phyloP scores from a whole-genome alignment of 108 stramenopile genomes.

The Pinguiococcus pyrenoidosus region DNA sequence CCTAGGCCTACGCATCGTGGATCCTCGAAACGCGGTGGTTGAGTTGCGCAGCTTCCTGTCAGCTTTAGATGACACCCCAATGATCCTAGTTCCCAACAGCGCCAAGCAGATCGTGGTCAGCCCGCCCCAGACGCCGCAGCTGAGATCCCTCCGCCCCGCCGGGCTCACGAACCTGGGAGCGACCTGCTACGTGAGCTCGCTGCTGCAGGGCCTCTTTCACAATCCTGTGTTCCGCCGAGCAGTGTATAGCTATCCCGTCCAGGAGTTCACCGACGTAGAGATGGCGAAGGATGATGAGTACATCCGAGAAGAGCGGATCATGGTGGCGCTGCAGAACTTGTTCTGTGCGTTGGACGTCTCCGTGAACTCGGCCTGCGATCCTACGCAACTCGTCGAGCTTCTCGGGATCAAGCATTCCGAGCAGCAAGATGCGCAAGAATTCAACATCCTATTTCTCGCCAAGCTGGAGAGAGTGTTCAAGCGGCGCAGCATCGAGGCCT shows the following conservation, averaged over 20 bases:
- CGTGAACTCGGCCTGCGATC: constrained; percentile 6
- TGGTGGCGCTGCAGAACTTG: constrained; percentile 11
- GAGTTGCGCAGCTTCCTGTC: too few species aligned
- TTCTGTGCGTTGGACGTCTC: constrained; percentile 19
- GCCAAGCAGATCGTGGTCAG: too few species aligned
- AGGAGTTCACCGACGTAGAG: constrained; percentile 21
- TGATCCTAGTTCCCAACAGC: too few species aligned
- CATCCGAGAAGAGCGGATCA: too few species aligned
- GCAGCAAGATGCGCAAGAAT: constrained; percentile 31
- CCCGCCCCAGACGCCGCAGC: too few species aligned
- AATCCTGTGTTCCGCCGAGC: constrained; percentile 21
- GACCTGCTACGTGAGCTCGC: constrained; percentile 47
- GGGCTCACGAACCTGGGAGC: constrained; percentile 44
- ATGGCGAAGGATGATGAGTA: too few species aligned
- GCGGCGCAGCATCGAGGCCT: neutral
- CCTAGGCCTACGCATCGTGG: too few species aligned
- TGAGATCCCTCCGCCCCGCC: too few species aligned
- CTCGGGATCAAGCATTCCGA: constrained; percentile 7
- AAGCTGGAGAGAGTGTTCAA: constrained; percentile 21
- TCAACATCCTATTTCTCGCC: constrained; percentile 15
- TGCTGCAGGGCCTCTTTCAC: constrained; percentile 37
- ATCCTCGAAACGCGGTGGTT: too few species aligned
- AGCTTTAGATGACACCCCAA: too few species aligned
- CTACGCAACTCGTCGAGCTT: constrained; percentile 8
- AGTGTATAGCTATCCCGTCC: constrained; percentile 16